Evolutionary conservation across 352 stramenopile species (phyloP), one percentile per base, ranked within the genome.

Genomic region (Elongisporangium undulatum): DNA sequence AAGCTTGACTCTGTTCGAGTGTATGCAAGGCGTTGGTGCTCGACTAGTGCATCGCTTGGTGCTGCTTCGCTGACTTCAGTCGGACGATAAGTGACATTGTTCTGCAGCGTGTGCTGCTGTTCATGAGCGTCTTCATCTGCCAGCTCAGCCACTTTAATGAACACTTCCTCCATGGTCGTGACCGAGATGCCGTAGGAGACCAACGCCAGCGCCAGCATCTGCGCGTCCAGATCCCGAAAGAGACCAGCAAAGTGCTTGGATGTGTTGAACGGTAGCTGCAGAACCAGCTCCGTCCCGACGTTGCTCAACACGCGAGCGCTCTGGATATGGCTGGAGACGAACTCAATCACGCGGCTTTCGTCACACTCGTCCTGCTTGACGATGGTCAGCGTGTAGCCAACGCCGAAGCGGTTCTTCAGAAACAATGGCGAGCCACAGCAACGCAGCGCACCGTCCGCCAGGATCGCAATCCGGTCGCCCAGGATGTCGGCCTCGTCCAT

Each of bases 361-460:
- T 64, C 26, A 53, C 68, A 72, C 1, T 53, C 41, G 19, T 72
- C 61, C n/a, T 45, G 61, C 57, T 85, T 85, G 60, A 87, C 75
- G 54, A 89, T 62, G 17, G 82, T 92, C 49, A 92, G 53, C 48
- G 89, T 86, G 69, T 98, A 98, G 7, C 92, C 95, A 3, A 91
- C 86, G 8, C 95, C 95, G 61, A 95, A 98, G 1, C 83, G 72
- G 49, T 97, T 96, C 72, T 99, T 99, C 20, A 98, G 67, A 59
- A 97, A 98, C 2, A 97, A 64, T 10, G 86, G 92, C 73, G 91
- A 38, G 4, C 26, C 5, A 7, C 26, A 12, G 50, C 91, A 98
- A 50, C 82, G 69, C 8, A 98, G 73, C 56, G 89, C 73, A 1
- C 95, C 95, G 54, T 98, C 82, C 0, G 89, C 71, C 91, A 98